Evolutionary conservation across 2,329 filamentous ascomycete species (phyloP), one percentile per base, ranked within the genome.

Genomic region (Lomentospora prolificans): DNA sequence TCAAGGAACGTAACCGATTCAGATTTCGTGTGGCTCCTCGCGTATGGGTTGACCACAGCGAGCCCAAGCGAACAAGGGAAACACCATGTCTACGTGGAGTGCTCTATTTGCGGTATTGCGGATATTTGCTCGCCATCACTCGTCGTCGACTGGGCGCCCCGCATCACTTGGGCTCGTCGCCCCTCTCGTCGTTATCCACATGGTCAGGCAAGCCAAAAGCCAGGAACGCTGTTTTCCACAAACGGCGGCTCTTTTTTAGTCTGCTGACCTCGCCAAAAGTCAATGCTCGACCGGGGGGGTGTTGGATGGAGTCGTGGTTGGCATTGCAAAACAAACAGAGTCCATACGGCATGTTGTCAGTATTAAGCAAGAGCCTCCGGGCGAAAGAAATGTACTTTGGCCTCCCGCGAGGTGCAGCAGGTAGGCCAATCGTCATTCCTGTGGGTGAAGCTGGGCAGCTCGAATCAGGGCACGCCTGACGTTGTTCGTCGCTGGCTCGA

Each of bases 1-100:
- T 8, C 41, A 9, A 46, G 36, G 36, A 44, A 53, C 51, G 36
- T 44, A 36, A 27, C 51, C 36, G n/a, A n/a, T n/a, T n/a, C n/a
- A n/a, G n/a, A n/a, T 53, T 53, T 53, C 51, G 51, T 53, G 51
- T 53, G 36, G 51, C 14, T n/a, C 3, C 6, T 51, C 48, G 48
- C 22, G 25, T 19, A 25, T n/a, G n/a, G n/a, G n/a, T n/a, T n/a
- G n/a, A n/a, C n/a, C n/a, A n/a, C n/a, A n/a, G n/a, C n/a, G n/a
- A n/a, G n/a, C n/a, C n/a, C 33, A 39, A 39, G 33, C 2, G 3
- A 39, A 17, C 14, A 39, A 3, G 14, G 19, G 19, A 39, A 39
- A 17, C 36, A 12, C 36, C 19, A 39, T n/a, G 36, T n/a, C n/a
- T n/a, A 39, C 36, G 36, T 39, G 36, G 30, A 17, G 19, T 17